Percentiles rank a stretch among this genome's conserved stretches.
phyloP scores from a whole-genome alignment of 495 filamentous ascomycete species.

The Daldinia decipiens region DNA sequence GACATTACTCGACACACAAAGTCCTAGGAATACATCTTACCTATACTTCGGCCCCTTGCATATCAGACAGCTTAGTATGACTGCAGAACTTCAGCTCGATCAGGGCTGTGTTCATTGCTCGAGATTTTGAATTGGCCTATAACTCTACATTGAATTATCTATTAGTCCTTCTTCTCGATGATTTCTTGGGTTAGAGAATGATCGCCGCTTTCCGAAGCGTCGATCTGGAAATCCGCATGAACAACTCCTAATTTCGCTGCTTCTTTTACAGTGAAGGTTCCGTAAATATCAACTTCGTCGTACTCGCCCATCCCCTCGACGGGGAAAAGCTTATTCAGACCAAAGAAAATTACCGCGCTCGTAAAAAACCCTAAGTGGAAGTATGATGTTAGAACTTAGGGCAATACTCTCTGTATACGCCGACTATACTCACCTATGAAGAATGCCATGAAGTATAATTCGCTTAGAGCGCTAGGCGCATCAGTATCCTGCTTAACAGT shows the following conservation, averaged over 20 bases:
- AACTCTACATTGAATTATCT: neutral
- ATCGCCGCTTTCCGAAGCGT: constrained; percentile 26
- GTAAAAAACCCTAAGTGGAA: constrained; percentile 49
- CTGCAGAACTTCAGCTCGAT: too few relatives aligned
- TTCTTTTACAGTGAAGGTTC: constrained; percentile 49
- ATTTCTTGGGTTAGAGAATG: constrained; percentile 30
- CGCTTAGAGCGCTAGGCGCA: constrained; percentile 41
- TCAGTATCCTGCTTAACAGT: constrained; percentile 43
- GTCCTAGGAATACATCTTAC: too few relatives aligned
- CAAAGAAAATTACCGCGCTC: constrained; percentile 45
- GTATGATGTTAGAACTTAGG: constrained; percentile 6
- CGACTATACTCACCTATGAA: constrained; percentile 45
- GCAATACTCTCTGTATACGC: neutral
- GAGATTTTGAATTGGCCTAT: too few relatives aligned
- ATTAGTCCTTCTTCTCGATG: constrained; percentile 39
- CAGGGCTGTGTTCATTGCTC: too few relatives aligned
- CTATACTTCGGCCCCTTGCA: too few relatives aligned
- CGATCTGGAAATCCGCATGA: constrained; percentile 34
- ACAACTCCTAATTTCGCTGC: constrained; percentile 47
- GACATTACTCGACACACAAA: too few relatives aligned
- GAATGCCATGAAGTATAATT: constrained; percentile 54
- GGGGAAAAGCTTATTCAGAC: constrained; percentile 48
- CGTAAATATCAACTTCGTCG: constrained; percentile 48
- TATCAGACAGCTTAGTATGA: too few relatives aligned
- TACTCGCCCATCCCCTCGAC: constrained; percentile 46